Evolutionary conservation across 176 grass and related monocot genomes (phyloP), one percentile per base, ranked within the genome.

Genomic region (Cymbopogon citratus): DNA sequence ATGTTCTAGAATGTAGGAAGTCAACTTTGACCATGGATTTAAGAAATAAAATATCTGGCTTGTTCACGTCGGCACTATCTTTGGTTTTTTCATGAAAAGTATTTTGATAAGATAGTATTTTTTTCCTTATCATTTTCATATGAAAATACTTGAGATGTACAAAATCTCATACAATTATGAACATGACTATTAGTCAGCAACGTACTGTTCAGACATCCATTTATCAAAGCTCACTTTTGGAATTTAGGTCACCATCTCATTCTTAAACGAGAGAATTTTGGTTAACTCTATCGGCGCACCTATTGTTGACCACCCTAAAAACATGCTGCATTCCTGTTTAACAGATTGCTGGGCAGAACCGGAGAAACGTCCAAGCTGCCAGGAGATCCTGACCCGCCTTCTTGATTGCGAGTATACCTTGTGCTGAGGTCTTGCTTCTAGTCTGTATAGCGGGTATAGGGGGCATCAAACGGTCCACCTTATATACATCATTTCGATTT

Each of bases 261-360:
- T 41, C 66, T 24, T 41, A 40, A 68, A 68, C 21, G 16, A 3
- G 19, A 41, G 25, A 24, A 3, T 40, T 75, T 75, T 57, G 23
- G 24, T 63, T 36, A 15, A 15, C 15, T 71, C 9, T 24, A 36
- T 57, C 84, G 18, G 29, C 74, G 27, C 38, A 62, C 9, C 10
- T 40, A 39, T 6, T 38, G 31, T 69, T 69, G 69, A 21, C 5
- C 9, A 79, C n/a, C 13, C 39, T 34, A 40, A 40, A 66, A 69
- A 40, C 31, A 34, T 77, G 44, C n/a, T 78, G 18, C 69, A 60
- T 36, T 68, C 81, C 52, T 85, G 75, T 84, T 87, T 12, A 6
- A 49, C 76, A 99, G 96, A 99, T 91, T 99, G 96, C 87, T 99
- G 93, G 87, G 85, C 92, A 49, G 96, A 99, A 78, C 89, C 92